Percentiles rank a stretch among this genome's conserved stretches.
phyloP scores from a whole-genome alignment of 331 rosid species.

The Cydonia oblonga region DNA sequence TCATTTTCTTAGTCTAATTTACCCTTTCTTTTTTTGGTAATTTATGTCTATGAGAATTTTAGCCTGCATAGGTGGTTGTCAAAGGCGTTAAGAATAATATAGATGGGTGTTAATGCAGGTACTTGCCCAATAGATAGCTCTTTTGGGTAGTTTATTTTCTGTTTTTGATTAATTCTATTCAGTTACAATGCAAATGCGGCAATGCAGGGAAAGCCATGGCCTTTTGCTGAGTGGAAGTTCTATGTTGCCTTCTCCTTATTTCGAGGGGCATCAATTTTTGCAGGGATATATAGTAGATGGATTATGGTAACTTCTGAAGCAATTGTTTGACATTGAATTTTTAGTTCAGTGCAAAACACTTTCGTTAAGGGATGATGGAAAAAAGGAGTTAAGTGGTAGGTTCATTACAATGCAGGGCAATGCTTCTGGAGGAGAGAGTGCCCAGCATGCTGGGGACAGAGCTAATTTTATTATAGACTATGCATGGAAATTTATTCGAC shows the following conservation, averaged over 20 bases:
- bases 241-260: slow-evolving; percentile 72
- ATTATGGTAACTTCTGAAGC: slow-evolving; percentile 45
- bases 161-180: background rate
- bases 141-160: slow-evolving; percentile 1
- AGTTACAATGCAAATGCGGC: slow-evolving; percentile 12
- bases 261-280: slow-evolving; percentile 71
- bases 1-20: background rate
- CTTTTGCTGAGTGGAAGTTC: slow-evolving; percentile 79
- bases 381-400: background rate
- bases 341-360: slow-evolving; percentile 1
- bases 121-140: background rate
- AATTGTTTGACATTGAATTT: background rate
- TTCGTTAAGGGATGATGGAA: background rate
- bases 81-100: slow-evolving; percentile 2
- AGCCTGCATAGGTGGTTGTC: background rate
- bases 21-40: background rate
- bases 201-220: slow-evolving; percentile 85
- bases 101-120: background rate
- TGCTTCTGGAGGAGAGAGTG: slow-evolving; percentile 91
- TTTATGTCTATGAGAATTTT: background rate
- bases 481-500: slow-evolving; percentile 59
- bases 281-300: slow-evolving; percentile 86
- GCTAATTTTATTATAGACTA: slow-evolving; percentile 51
- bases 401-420: slow-evolving; percentile 58
- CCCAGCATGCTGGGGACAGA: slow-evolving; percentile 38